Percentiles rank a stretch among this genome's conserved stretches.
Conservation (phyloP, 208 protist species). For the Sergeia podlipaevii region DNA sequence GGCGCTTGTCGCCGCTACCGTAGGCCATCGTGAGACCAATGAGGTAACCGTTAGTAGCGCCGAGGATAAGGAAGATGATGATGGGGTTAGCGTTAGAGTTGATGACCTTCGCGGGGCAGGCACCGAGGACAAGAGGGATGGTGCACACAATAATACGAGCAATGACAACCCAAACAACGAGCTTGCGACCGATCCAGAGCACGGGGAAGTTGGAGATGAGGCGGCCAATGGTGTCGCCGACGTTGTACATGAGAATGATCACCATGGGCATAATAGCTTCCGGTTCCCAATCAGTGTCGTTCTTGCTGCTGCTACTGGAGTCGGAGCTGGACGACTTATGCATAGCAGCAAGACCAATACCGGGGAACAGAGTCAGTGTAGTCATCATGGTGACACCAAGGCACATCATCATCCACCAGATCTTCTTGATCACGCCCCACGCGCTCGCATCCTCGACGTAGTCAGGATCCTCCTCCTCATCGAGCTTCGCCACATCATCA, state of each 20-base stretch:
- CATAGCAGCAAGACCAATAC: constrained; percentile 30
- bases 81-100: constrained; percentile 37
- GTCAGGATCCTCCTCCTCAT: neutral
- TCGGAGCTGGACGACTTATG: neutral
- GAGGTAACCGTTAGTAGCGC: constrained; percentile 32
- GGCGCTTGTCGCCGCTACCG: constrained; percentile 23
- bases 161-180: constrained; percentile 13
- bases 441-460: neutral
- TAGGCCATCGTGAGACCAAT: constrained; percentile 33
- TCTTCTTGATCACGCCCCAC: constrained; percentile 17
- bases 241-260: constrained; percentile 33
- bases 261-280: constrained; percentile 36
- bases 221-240: constrained; percentile 24
- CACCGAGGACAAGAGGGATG: constrained; percentile 29
- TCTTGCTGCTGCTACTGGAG: neutral
- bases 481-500: neutral
- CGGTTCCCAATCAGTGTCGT: constrained; percentile 10
- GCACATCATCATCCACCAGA: constrained; percentile 39
- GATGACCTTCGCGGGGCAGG: constrained; percentile 22
- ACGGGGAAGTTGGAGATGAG: constrained; percentile 15
- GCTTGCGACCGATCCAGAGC: constrained; percentile 17
- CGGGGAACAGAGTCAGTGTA: constrained; percentile 32
- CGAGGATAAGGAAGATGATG: constrained; percentile 29
- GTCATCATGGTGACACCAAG: constrained; percentile 25
- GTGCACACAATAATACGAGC: constrained; percentile 22